These are phyloP conservation scores for Trichomonas gallinae DNA, from an alignment of 208 protist genomes.

Conservation along the genomic window DNA sequence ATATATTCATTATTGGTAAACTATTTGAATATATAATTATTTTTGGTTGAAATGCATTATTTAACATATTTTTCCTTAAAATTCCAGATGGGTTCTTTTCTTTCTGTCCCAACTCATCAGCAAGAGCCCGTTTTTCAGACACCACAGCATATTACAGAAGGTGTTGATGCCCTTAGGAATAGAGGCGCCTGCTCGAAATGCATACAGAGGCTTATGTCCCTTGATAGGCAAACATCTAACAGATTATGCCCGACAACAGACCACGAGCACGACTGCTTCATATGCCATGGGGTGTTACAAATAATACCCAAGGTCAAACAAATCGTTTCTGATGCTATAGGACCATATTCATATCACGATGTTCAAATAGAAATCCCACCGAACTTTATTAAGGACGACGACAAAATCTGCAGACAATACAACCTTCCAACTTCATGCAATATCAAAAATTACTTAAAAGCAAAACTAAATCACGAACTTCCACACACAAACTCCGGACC, in stretches of 20 bases:
- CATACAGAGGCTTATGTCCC: background rate
- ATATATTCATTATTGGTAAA: too few relatives aligned
- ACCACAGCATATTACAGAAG: background rate
- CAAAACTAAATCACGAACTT: background rate
- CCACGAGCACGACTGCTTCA: background rate
- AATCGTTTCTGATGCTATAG: background rate
- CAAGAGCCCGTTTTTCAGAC: background rate
- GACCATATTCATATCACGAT: background rate
- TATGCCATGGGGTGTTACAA: background rate
- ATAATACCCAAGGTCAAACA: background rate
- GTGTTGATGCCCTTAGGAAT: background rate
- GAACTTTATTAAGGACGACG: background rate
- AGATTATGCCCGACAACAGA: too few relatives aligned
- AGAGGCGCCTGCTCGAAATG: background rate
- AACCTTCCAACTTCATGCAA: background rate
- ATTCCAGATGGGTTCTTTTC: background rate
- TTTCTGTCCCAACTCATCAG: background rate
- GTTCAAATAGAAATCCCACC: background rate
- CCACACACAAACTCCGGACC: background rate
- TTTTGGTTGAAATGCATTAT: too few relatives aligned
- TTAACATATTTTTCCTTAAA: too few relatives aligned
- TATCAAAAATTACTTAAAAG: slow-evolving; percentile 9
- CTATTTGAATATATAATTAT: too few relatives aligned
- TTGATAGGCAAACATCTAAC: background rate
- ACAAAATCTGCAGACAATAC: background rate